Evolutionary conservation across 176 grass and related monocot genomes (phyloP), one percentile per base, ranked within the genome.

Genomic region (Oryza meyeriana): DNA sequence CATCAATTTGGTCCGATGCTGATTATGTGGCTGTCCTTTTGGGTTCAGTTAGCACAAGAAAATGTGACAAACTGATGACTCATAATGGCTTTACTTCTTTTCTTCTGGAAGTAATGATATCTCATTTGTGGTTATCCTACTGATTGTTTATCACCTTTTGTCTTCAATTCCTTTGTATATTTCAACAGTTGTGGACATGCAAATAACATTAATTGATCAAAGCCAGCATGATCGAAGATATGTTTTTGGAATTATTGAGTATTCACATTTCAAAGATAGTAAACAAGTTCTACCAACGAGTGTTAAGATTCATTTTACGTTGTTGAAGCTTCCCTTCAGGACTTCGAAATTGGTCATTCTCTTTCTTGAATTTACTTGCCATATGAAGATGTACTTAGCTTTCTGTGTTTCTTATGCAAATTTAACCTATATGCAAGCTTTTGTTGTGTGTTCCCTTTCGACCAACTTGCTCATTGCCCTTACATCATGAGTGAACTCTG

Each of bases 401-500:
- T 25, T 4, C 5, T 29, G 10, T 88, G 47, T 40, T 79, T 84
- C 82, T 69, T 64, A 41, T 76, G 14, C 10, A 32, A 89, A 85
- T 70, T n/a, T 57, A 35, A 30, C 10, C 41, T 80, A 68, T 28
- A 45, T 25, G 2, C 44, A 61, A 79, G 4, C 29, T 50, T 82
- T 69, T 77, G 45, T 42, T 25, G 20, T 58, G 40, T 66, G 33
- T 25, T 63, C 39, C 20, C 41, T 89, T 75, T 64, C 32, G 12
- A 30, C 63, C 71, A 48, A 41, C 29, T 75, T 79, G 10, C 38
- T 36, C 57, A 78, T 48, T 1, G 64, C 66, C 16, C 72, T 77
- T 78, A 80, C 74, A 22, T 65, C 74, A 22, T 65, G n/a, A 36
- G 26, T 29, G 17, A 66, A 66, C 52, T 61, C 24, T 98, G 88